A percentile compares a stretch with the other conserved stretches of the same genome.
Conservation (phyloP, 169 alveolate species). For the Cryptosporidium viatorum region DNA sequence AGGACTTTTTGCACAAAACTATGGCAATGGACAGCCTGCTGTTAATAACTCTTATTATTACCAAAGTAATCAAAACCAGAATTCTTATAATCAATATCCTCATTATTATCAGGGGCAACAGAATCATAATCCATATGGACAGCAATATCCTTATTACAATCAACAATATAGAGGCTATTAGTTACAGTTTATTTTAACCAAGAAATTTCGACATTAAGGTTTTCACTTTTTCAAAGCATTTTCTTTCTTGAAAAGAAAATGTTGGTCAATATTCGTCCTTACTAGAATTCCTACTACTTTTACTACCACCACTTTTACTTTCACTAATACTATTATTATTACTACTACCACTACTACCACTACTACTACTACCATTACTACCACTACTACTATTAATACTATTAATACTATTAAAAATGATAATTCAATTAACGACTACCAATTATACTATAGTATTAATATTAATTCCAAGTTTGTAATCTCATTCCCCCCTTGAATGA, state of each 20-base stretch:
- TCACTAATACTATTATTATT: not conserved
- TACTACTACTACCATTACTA: not conserved
- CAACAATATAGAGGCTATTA: constrained; percentile 69
- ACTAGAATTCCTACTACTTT: not conserved
- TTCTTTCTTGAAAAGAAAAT: too few relatives aligned
- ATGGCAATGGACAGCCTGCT: not conserved
- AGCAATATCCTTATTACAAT: constrained; percentile 25
- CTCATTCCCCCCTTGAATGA: not conserved
- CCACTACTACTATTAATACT: too few relatives aligned
- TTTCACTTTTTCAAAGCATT: not conserved
- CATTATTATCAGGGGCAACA: constrained; percentile 29
- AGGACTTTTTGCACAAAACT: not conserved
- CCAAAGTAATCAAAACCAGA: not conserved
- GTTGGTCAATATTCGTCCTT: not conserved
- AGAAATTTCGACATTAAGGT: not conserved
- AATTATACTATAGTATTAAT: not conserved
- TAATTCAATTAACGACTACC: too few relatives aligned
- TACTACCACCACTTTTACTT: not conserved
- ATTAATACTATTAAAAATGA: too few relatives aligned
- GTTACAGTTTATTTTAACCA: not conserved
- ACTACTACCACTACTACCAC: not conserved
- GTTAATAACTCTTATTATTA: constrained; percentile 1
- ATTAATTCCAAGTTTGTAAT: not conserved
- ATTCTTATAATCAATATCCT: not conserved
- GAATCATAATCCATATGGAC: not conserved